phyloP scores from a whole-genome alignment of 805 yeast genomes.

The Candida hungchunana region DNA sequence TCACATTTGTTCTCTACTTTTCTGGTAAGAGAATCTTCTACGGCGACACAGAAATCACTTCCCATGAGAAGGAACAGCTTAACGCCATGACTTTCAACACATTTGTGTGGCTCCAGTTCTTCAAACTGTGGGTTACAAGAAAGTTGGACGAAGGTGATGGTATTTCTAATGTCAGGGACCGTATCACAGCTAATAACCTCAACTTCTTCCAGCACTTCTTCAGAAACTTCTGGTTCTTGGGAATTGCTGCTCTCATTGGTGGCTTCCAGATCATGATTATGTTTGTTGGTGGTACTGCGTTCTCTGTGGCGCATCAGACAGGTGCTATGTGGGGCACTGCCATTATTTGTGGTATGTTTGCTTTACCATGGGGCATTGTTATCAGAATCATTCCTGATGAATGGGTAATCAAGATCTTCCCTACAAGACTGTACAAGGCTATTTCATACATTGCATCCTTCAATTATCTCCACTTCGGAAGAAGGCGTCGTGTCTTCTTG shows the following conservation, averaged over 20 bases:
- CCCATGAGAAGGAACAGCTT: constrained; percentile 53
- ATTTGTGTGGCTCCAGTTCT: constrained; percentile 97
- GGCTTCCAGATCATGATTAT: constrained; percentile 85
- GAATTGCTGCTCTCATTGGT: constrained; percentile 68
- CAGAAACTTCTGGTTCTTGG: constrained; percentile 78
- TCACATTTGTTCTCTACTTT: constrained; percentile 81
- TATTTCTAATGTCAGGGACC: constrained; percentile 47
- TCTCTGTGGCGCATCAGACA: constrained; percentile 74
- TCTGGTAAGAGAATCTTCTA: constrained; percentile 64
- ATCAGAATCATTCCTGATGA: constrained; percentile 81
- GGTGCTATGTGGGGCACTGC: constrained; percentile 74
- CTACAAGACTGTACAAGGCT: constrained; percentile 37
- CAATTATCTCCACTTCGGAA: constrained; percentile 13
- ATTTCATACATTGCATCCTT: constrained; percentile 19
- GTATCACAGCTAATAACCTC: constrained; percentile 61
- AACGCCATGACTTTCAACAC: constrained; percentile 90
- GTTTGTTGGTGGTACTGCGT: constrained; percentile 97
- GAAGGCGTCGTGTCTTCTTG: constrained; percentile 6
- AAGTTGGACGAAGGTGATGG: constrained; percentile 87
- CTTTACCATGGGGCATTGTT: constrained; percentile 69
- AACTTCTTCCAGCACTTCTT: constrained; percentile 80
- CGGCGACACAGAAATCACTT: constrained; percentile 27
- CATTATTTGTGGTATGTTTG: constrained; percentile 14
- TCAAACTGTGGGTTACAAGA: constrained; percentile 86
- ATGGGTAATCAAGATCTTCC: constrained; percentile 65